These are phyloP conservation scores for Avena insularis DNA, from an alignment of 176 grass and related monocot genomes.

Conservation along the genomic window DNA sequence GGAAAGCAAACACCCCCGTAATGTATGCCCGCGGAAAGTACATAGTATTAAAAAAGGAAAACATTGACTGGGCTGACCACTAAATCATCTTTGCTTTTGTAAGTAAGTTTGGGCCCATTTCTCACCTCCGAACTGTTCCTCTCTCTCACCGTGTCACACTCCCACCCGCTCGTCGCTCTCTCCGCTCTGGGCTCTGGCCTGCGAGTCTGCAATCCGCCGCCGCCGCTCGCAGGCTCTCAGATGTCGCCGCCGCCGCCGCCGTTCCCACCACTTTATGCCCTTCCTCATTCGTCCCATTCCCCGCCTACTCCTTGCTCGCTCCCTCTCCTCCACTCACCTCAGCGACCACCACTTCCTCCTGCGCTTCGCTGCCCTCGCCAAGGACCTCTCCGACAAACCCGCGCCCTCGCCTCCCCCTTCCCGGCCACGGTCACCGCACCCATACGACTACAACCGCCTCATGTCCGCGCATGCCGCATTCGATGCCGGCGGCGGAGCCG, in stretches of 20 bases:
- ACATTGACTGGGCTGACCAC: no score
- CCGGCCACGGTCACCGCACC: constrained; percentile 67
- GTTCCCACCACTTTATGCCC: constrained; percentile 43
- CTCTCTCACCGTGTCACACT: not conserved
- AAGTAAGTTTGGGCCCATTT: constrained; percentile 30
- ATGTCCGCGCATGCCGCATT: constrained; percentile 60
- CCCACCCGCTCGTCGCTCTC: not conserved
- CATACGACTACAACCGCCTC: constrained; percentile 83
- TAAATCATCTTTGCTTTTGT: not conserved
- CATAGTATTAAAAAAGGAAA: no score
- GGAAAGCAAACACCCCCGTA: no score
- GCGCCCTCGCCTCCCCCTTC: constrained; percentile 30
- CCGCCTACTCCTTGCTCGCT: constrained; percentile 6
- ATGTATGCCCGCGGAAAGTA: no score
- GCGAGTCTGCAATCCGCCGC: constrained; percentile 36
- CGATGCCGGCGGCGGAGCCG: not conserved
- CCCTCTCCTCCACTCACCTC: constrained; percentile 42
- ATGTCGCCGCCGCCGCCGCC: constrained; percentile 49
- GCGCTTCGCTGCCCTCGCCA: constrained; percentile 68
- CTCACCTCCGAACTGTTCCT: not conserved
- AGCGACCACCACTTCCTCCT: constrained; percentile 43
- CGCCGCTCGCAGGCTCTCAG: constrained; percentile 32
- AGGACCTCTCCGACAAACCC: constrained; percentile 55
- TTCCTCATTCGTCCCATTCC: constrained; percentile 30
- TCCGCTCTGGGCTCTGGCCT: constrained; percentile 23